Conservation (phyloP, 257 asterid genomes). For the Petunia axillaris region DNA sequence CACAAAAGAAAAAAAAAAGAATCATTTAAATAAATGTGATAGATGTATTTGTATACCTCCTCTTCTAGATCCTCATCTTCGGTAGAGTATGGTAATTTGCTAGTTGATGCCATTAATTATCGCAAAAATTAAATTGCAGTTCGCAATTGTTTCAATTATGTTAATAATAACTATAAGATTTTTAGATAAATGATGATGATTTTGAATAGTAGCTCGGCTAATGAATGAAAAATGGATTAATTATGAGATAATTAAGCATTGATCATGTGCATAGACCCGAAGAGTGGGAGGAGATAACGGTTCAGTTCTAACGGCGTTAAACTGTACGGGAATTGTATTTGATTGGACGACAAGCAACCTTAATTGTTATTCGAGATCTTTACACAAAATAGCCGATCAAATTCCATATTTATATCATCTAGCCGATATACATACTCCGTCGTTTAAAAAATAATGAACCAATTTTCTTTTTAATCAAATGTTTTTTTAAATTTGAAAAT, state of each 20-base stretch:
- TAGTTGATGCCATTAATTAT: constrained; percentile 25
- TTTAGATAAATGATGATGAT: background rate
- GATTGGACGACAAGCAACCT: background rate
- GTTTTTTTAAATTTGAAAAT: too few relatives aligned
- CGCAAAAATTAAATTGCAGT: constrained; percentile 1
- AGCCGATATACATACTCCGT: too few relatives aligned
- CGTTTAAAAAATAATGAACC: too few relatives aligned
- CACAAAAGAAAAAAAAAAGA: background rate
- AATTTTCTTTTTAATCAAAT: too few relatives aligned
- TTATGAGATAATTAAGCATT: background rate
- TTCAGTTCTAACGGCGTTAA: background rate
- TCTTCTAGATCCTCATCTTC: constrained; percentile 26
- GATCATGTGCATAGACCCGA: constrained; percentile 15
- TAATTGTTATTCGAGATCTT: too few relatives aligned
- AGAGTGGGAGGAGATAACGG: constrained; percentile 12
- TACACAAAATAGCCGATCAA: too few relatives aligned
- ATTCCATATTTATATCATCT: too few relatives aligned
- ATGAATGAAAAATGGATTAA: background rate
- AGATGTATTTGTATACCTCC: background rate
- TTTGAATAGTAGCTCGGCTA: background rate
- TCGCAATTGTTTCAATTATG: background rate
- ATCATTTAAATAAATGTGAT: background rate
- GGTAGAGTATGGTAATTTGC: constrained; percentile 7
- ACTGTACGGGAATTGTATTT: background rate
- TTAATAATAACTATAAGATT: background rate